These are phyloP conservation scores for Ustilago lituana DNA, from an alignment of 1,284 basidiomycete genomes.

Conservation along the genomic window DNA sequence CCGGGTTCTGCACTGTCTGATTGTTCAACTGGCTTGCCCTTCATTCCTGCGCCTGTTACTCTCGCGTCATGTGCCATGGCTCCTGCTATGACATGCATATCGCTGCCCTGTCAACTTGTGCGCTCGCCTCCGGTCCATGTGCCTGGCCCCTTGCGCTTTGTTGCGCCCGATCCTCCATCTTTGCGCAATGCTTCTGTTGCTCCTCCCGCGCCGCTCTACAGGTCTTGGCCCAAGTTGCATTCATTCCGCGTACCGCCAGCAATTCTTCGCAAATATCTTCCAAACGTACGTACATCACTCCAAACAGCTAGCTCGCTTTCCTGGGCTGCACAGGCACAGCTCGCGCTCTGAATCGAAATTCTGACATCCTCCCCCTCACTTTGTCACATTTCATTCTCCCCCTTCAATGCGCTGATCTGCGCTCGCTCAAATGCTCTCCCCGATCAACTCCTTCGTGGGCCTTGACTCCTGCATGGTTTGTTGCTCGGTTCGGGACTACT, in stretches of 20 bases:
- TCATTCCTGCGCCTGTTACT: background rate
- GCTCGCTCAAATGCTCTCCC: no score
- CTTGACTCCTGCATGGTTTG: background rate
- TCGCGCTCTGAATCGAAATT: background rate
- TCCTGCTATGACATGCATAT: background rate
- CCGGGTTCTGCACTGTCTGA: background rate
- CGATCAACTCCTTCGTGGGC: background rate
- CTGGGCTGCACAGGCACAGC: no score
- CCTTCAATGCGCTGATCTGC: background rate
- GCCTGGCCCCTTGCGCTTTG: constrained; percentile 18
- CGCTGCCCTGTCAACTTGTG: constrained; percentile 21
- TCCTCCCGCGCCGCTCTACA: background rate
- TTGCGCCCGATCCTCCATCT: constrained; percentile 11
- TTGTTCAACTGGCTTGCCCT: background rate
- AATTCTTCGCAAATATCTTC: constrained; percentile 1
- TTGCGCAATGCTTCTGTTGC: background rate
- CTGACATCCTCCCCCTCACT: constrained; percentile 1
- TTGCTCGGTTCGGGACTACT: background rate
- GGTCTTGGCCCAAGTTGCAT: constrained; percentile 12
- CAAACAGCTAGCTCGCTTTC: no score
- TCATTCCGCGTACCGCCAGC: constrained; percentile 11
- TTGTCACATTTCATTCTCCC: background rate
- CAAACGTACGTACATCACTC: constrained; percentile 16
- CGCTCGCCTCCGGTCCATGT: constrained; percentile 8
- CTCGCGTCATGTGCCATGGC: constrained; percentile 4